Evolutionary conservation across 208 protist genomes (phyloP).

Genomic region (Tritrichomonas musculus): DNA sequence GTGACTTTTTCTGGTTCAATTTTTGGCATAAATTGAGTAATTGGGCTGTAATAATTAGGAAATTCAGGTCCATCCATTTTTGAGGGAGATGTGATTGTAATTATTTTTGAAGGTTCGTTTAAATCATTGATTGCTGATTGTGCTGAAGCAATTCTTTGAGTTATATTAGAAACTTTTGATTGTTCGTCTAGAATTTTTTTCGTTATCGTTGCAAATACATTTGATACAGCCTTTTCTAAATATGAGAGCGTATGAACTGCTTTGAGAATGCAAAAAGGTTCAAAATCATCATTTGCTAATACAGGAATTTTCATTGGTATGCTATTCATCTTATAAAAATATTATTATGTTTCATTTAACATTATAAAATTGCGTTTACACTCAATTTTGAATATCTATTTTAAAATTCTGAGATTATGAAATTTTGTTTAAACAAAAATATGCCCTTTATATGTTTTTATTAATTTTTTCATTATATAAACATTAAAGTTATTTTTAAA

Average conservation of each 20-base stretch:
- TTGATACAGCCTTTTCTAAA: background rate
- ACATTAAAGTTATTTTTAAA: too few species aligned
- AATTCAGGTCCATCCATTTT: background rate
- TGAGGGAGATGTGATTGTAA: background rate
- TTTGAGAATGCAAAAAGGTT: background rate
- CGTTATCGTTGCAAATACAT: background rate
- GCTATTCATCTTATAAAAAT: background rate
- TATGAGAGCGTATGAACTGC: background rate
- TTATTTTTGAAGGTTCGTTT: background rate
- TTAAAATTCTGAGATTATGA: too few species aligned
- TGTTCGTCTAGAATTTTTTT: background rate
- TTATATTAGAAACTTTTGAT: background rate
- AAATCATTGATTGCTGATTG: background rate
- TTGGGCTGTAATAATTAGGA: background rate
- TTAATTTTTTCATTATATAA: too few species aligned
- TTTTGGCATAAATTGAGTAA: background rate
- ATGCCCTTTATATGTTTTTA: too few species aligned
- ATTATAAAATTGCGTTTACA: too few species aligned
- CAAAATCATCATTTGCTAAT: conserved; percentile 7
- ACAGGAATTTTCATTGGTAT: background rate
- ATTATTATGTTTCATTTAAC: too few species aligned
- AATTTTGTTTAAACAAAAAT: too few species aligned
- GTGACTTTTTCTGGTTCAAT: background rate
- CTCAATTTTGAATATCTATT: too few species aligned
- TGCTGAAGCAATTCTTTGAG: background rate